Evolutionary conservation across 768 basidiomycete genomes (phyloP).

Genomic region (Mycena galericulata): DNA sequence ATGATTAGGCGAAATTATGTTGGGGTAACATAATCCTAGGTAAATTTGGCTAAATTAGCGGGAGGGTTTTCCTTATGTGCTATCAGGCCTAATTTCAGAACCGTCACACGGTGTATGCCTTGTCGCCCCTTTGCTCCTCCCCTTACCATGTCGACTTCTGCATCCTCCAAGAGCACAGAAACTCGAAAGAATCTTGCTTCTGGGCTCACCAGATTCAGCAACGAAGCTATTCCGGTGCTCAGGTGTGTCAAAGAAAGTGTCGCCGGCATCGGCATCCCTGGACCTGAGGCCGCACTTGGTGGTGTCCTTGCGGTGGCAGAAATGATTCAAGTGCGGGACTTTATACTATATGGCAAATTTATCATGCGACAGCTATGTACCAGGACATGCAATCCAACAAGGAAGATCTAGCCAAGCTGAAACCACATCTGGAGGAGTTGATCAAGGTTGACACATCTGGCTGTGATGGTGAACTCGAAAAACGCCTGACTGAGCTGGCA

Average conservation of each 20-base stretch:
- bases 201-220: no score
- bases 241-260: background rate
- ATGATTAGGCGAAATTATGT: no score
- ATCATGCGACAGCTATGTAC: background rate
- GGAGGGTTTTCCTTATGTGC: no score
- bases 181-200: no score
- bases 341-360: background rate
- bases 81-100: no score
- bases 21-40: no score
- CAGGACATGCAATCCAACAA: slow-evolving; percentile 11
- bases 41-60: no score
- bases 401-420: background rate
- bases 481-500: background rate
- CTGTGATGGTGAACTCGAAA: background rate
- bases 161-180: no score
- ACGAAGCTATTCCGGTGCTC: no score
- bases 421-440: background rate
- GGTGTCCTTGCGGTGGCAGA: background rate
- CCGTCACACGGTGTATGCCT: no score
- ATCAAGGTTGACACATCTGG: background rate
- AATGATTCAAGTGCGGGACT: background rate
- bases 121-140: no score
- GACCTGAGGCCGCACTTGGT: background rate
- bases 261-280: slow-evolving; percentile 8
- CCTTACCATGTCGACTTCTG: no score